Evolutionary conservation across 371 early-diverging fungal genomes (phyloP), one percentile per base, ranked within the genome.

Genomic region (Lichtheimia hyalospora): DNA sequence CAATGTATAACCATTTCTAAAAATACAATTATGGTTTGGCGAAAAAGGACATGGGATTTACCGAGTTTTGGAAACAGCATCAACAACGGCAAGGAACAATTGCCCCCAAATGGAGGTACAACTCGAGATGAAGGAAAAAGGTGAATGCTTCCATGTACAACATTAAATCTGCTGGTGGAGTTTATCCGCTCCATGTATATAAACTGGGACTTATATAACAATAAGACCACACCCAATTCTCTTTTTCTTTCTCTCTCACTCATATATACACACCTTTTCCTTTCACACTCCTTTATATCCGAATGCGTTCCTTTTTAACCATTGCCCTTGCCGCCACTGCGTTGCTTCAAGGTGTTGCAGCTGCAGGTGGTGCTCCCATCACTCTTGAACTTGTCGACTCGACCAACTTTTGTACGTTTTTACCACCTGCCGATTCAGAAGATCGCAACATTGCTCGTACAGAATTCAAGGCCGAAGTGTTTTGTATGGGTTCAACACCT

Each of bases 391-490:
- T 85, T 8, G 63, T 76, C 44, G 74, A 74, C 49, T 67, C 60
- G 3, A 64, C 60, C 40, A 68, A 77, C 58, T 83, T 77, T 57
- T 85, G 86, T 61, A 58, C 75, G 2, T 84, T 83, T 61, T 63
- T 85, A 15, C 86, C 86, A 13, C 84, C 81, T 25, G 49, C 63
- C 15, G 69, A 66, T 14, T 68, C 71, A 14, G 57, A 46, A 8
- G 63, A 77, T 34, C 61, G 79, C 57, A 57, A 69, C n/a, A 66
- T 71, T 49, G 61, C 81, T 14, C 74, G 74, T 48, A 80, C 77
- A 21, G 83, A 84, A 64, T 75, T 72, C 57, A 58, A 70, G 20
- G 84, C 84, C n/a, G 58, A 82, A 16, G 74, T 78, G 12, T 84
- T 74, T 53, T 84, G 84, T 63, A 68, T 74, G 52, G 79, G 82